These are phyloP conservation scores for Cryptococcus sp. DNA, from an alignment of 1,284 basidiomycete genomes.

Conservation along the genomic window DNA sequence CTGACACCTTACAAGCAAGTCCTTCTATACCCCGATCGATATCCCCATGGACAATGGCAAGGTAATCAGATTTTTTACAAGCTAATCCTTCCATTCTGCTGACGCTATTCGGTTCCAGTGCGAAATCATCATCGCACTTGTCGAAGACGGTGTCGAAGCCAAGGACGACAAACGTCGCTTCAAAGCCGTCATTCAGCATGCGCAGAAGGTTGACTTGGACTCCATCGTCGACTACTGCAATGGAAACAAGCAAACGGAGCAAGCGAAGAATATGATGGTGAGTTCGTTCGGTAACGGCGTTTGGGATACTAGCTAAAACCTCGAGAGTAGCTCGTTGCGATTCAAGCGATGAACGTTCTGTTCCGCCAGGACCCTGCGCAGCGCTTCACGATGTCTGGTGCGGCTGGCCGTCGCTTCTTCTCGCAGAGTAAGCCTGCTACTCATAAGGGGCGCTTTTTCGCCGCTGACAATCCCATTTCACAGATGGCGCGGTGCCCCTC, in stretches of 20 bases:
- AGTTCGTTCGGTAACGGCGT: constrained; percentile 9
- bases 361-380: constrained; percentile 45
- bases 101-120: constrained; percentile 20
- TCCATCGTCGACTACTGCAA: constrained; percentile 44
- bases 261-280: constrained; percentile 39
- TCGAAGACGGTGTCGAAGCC: constrained; percentile 39
- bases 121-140: constrained; percentile 43
- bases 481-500: constrained; percentile 38
- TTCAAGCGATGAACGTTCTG: constrained; percentile 50
- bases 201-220: constrained; percentile 41
- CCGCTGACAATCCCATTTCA: constrained; percentile 6
- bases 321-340: constrained; percentile 35
- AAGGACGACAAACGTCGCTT: constrained; percentile 43
- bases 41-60: constrained; percentile 31
- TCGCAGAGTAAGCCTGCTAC: constrained; percentile 31
- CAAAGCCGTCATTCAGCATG: constrained; percentile 44
- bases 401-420: constrained; percentile 50
- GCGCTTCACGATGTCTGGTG: constrained; percentile 46
- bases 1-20: constrained; percentile 37
- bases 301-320: neutral
- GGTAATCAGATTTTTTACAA: constrained; percentile 15
- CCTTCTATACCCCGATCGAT: constrained; percentile 42
- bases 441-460: neutral
- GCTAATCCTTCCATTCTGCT: neutral
- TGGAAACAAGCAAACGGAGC: constrained; percentile 37